Conservation (phyloP, 2,329 filamentous ascomycete species). For the Cladophialophora carrionii region DNA sequence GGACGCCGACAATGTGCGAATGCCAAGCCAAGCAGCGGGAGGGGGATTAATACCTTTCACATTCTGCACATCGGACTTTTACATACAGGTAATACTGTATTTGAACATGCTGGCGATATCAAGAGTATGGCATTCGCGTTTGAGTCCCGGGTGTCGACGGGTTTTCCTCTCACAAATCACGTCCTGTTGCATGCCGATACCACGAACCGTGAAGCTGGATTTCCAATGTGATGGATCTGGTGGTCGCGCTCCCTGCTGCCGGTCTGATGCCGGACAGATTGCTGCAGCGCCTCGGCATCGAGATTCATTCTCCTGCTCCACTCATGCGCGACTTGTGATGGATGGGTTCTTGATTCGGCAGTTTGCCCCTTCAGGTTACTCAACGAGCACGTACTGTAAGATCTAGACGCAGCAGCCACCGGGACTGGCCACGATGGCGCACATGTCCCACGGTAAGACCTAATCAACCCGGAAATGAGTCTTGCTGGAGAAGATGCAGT, state of each 20-base stretch:
- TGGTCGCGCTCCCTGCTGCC: background rate
- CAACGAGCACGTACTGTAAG: too few species aligned
- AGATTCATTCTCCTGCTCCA: background rate
- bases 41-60: too few species aligned
- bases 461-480: background rate
- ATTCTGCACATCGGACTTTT: too few species aligned
- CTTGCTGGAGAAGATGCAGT: background rate
- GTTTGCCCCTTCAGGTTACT: constrained; percentile 5
- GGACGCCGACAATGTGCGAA: background rate
- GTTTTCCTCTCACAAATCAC: background rate
- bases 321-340: background rate
- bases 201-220: background rate
- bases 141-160: background rate
- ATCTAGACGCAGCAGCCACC: background rate
- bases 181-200: background rate
- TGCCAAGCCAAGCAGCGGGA: background rate
- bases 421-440: background rate
- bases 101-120: too few species aligned
- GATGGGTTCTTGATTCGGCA: background rate
- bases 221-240: background rate
- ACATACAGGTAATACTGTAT: too few species aligned
- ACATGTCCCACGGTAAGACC: background rate
- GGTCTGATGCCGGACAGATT: background rate
- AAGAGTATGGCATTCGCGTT: too few species aligned
- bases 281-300: background rate